phyloP scores from a whole-genome alignment of 768 basidiomycete genomes.

The Jaapia argillacea region DNA sequence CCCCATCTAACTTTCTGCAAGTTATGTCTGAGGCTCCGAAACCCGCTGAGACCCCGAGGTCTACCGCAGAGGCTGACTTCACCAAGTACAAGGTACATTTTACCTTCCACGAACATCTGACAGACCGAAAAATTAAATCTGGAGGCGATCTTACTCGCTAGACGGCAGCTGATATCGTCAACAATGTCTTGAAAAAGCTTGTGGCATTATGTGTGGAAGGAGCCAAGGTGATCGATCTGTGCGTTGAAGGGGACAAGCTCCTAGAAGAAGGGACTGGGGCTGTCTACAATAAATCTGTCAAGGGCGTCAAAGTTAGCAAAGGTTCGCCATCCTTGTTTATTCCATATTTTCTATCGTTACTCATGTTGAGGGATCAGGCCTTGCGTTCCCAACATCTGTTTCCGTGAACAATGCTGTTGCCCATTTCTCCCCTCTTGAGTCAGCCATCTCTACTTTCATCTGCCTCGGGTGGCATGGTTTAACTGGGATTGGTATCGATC shows the following conservation, averaged over 20 bases:
- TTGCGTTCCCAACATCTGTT: constrained; percentile 90
- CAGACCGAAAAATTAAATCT: constrained; percentile 1
- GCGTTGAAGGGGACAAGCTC: constrained; percentile 88
- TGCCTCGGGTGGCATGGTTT: neutral
- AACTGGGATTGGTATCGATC: too few species aligned
- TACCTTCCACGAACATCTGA: too few species aligned
- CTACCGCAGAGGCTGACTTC: constrained; percentile 60
- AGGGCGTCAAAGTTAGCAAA: constrained; percentile 81
- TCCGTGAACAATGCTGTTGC: constrained; percentile 94
- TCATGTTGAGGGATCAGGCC: constrained; percentile 37
- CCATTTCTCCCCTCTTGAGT: constrained; percentile 94
- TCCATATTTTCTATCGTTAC: constrained; percentile 2
- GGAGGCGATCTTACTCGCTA: constrained; percentile 19
- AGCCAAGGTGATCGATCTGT: constrained; percentile 83
- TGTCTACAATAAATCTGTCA: constrained; percentile 86
- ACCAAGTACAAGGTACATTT: constrained; percentile 79
- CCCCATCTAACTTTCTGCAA: neutral
- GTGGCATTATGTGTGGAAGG: constrained; percentile 70
- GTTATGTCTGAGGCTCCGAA: constrained; percentile 46
- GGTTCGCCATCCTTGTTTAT: constrained; percentile 36
- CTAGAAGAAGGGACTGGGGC: constrained; percentile 76
- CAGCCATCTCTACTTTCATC: constrained; percentile 24
- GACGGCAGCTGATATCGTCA: constrained; percentile 88
- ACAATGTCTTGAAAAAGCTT: constrained; percentile 78
- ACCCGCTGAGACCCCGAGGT: constrained; percentile 30